Evolutionary conservation across 306 rosid genomes (phyloP), one percentile per base, ranked within the genome.

Genomic region (Cicer arietinum): DNA sequence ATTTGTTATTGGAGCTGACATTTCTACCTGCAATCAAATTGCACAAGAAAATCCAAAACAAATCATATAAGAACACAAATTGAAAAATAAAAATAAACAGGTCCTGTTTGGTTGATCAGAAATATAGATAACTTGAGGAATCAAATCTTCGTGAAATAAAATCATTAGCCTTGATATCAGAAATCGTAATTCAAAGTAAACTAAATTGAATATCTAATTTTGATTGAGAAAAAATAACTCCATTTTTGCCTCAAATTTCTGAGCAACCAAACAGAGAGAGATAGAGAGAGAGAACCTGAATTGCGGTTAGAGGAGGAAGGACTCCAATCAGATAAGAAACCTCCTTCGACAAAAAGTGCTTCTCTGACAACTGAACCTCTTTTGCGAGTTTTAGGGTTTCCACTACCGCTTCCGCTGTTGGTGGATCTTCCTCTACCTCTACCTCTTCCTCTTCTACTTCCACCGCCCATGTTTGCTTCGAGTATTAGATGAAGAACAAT

Each of bases 271-370:
- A 75, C 61, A 22, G 25, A 64, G 35, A 63, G 10, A 58, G 40
- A 3, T 50, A 67, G 0, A 16, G 20, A 51, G 53, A 42, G 20
- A 73, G n/a, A 50, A 89, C 99, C 99, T 89, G 83, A 84, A 48
- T 73, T 71, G 18, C 76, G 67, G 14, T 22, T 44, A 1, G 89
- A 69, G 14, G 80, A 35, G 5, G 77, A 69, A 17, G 68, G 69
- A 50, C 56, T 62, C 97, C 93, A 92, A 86, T 92, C 95, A 12
- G 93, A 86, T 56, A 94, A 77, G 59, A 89, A 71, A 30, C 99
- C 95, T 0, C 96, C 99, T 30, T 92, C 93, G 4, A 94, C 75
- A 25, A 94, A 90, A 67, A 82, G 67, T 76, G 64, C 79, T 4
- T 61, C 66, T 78, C 82, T 79, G 17, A 11, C 50, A 9, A 77